Conservation (phyloP, 495 filamentous ascomycete species). For the Trichoderma orchidacearum region DNA sequence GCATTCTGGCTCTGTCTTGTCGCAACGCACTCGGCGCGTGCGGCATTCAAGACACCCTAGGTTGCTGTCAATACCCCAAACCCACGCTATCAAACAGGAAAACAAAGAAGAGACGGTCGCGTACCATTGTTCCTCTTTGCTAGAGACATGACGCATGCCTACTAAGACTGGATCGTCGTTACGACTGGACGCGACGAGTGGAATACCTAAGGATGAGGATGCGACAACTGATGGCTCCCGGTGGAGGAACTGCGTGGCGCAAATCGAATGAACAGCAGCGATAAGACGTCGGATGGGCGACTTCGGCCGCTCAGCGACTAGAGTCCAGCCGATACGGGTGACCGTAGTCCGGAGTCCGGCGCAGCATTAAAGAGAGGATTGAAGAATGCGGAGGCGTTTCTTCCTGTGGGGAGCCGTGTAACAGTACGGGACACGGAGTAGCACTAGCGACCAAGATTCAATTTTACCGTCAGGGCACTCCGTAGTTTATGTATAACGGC, state of each 20-base stretch:
- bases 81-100: background rate
- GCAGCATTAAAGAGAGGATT: background rate
- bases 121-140: background rate
- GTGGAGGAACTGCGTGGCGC: no score
- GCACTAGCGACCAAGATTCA: no score
- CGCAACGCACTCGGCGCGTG: constrained; percentile 1
- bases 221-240: background rate
- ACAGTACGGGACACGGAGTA: no score
- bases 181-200: background rate
- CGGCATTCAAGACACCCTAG: background rate
- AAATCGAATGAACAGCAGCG: no score
- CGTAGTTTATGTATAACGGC: background rate
- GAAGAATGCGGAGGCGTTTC: background rate
- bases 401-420: background rate
- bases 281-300: no score
- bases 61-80: background rate
- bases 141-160: background rate
- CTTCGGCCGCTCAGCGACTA: background rate
- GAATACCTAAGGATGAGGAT: background rate
- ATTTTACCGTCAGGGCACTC: no score
- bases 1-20: background rate
- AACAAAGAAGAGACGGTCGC: background rate
- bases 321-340: background rate
- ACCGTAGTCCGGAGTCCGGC: background rate
- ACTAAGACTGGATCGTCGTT: background rate